Base-by-base conservation (phyloP, 1,139 yeast genomes). In the Kodamaea arcana region DNA sequence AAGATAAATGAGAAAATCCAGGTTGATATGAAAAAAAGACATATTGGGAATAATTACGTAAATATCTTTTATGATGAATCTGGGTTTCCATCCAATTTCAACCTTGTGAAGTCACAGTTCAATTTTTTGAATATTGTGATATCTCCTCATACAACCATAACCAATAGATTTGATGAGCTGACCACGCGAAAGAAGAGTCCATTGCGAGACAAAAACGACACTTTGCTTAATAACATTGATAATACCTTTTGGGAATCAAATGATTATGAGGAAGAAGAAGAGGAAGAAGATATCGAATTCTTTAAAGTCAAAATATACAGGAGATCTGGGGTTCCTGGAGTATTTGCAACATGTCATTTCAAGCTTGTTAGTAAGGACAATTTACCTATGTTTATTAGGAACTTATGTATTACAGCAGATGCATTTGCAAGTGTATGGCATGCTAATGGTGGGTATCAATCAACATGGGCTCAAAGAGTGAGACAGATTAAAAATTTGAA, bases 21-120 rank as follows among this genome's bases (percentile, higher is more conserved):
- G 11, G 38, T 62, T 33, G 74, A 83, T 13, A 57, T 71, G 51
- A 87, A 86, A 56, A 87, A 87, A 56, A 62, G 92, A 36, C 96
- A 87, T 52, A 83, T 87, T 45, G 96, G 96, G 4, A 87, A 87
- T 59, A 77, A 86, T 53, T 80, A 80, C 54, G 94, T 87, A 36
- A 84, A 83, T 50, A 76, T 86, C 29, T 86, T 73, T 54, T 87
- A 77, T 58, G 87, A 86, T 51, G 95, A 86, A 46, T 78, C 88
- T 11, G 72, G 68, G 4, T 56, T 62, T 10, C 76, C 79, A 6
- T 84, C 83, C 58, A 75, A 82, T 44, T 83, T 84, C 60, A 83
- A 83, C 46, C 58, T 80, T 27, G 78, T 87, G 43, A 74, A 76
- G 52, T 76, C 88, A 12, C 95, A 87, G 57, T 87, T 87, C 66